Evolutionary conservation across 139 green algal species (phyloP).

Genomic region (Chlamydomonas incerta): DNA sequence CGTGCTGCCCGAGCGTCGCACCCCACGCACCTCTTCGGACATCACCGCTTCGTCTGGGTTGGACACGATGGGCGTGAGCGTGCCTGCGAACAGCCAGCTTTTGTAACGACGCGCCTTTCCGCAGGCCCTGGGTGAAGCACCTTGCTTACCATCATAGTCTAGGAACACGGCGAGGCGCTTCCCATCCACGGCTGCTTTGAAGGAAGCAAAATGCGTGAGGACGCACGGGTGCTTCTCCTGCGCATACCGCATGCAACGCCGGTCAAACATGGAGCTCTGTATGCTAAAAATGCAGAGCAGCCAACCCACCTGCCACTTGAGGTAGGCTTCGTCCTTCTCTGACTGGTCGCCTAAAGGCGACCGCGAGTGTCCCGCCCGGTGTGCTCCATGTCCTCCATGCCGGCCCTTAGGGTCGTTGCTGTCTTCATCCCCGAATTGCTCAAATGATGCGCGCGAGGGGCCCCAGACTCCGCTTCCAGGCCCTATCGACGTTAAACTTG

Average conservation of each 20-base stretch:
- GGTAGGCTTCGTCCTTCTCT: constrained; percentile 1
- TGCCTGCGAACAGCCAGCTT: constrained; percentile 81
- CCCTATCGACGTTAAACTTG: background rate
- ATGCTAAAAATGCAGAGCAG: background rate
- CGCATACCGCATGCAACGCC: background rate
- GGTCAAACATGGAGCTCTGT: background rate
- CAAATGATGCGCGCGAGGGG: constrained; percentile 1
- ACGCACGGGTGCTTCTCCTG: constrained; percentile 79
- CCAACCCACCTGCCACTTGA: background rate
- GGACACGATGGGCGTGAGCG: constrained; percentile 96
- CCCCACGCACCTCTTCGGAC: constrained; percentile 72
- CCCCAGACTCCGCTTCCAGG: background rate
- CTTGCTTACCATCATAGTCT: constrained; percentile 91
- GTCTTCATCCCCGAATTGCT: background rate
- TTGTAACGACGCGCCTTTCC: no score
- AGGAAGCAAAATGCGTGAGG: constrained; percentile 67
- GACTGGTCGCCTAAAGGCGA: background rate
- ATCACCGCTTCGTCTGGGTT: constrained; percentile 94
- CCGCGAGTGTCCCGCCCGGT: background rate
- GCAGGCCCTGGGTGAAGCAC: background rate
- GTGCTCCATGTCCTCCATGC: background rate
- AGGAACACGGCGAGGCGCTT: constrained; percentile 95
- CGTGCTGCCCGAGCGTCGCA: no score
- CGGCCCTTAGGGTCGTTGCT: background rate
- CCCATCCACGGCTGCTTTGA: constrained; percentile 60